Evolutionary conservation across 257 asterid genomes (phyloP).

Genomic region (Nicotiana tomentosiformis): DNA sequence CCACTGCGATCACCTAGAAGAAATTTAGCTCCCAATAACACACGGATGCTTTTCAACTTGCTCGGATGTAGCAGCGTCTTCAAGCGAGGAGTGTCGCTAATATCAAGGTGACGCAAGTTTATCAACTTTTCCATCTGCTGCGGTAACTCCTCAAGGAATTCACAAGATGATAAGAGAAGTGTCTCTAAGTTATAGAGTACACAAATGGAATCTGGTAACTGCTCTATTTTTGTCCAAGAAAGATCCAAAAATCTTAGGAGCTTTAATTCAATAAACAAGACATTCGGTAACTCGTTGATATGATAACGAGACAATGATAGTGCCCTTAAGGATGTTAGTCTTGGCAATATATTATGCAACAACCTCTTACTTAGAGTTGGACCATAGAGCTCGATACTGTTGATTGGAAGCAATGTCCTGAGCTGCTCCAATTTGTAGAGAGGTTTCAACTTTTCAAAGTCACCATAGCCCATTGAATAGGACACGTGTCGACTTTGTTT

Average conservation of each 20-base stretch:
- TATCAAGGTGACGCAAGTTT: constrained; percentile 1
- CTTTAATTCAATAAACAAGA: not conserved
- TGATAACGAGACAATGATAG: not conserved
- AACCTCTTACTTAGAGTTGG: not conserved
- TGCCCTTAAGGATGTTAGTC: not conserved
- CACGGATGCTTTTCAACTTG: not conserved
- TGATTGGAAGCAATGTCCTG: constrained; percentile 8
- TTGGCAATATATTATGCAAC: not conserved
- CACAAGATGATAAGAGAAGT: not conserved
- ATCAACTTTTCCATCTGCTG: not conserved
- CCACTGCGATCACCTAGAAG: not conserved
- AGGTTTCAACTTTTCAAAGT: not conserved
- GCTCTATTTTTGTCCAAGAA: not conserved
- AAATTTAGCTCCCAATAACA: not conserved
- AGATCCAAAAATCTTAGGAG: not conserved
- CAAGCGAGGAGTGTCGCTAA: not conserved
- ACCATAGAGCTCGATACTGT: no score
- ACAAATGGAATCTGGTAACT: not conserved
- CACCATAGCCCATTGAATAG: not conserved
- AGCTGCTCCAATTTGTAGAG: not conserved
- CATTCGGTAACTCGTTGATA: not conserved
- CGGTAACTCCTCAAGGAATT: not conserved
- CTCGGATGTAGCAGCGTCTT: not conserved
- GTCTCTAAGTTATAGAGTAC: constrained; percentile 6
- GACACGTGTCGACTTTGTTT: no score